Conservation (phyloP, 805 yeast species). For the Saccharomycopsis sp. region DNA sequence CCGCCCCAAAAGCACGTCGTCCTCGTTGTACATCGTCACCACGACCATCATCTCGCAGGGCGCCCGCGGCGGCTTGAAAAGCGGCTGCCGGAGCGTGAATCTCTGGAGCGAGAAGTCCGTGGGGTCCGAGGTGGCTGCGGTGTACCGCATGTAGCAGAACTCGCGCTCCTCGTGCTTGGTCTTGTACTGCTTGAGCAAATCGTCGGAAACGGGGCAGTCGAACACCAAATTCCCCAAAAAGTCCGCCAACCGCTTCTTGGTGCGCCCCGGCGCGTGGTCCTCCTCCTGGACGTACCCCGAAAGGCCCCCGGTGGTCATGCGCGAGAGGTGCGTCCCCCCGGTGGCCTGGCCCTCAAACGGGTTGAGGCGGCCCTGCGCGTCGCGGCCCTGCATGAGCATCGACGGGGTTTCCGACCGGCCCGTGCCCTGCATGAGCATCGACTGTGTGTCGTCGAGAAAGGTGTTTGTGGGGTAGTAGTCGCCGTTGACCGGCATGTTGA, state of each 20-base stretch:
- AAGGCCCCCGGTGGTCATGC: slow-evolving; percentile 16
- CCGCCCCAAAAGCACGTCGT: slow-evolving; percentile 72
- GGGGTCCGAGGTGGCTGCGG: slow-evolving; percentile 94
- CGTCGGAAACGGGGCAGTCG: slow-evolving; percentile 83
- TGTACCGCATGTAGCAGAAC: slow-evolving; percentile 84
- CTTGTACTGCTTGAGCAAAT: slow-evolving; percentile 48
- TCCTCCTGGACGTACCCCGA: slow-evolving; percentile 9
- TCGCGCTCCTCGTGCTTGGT: slow-evolving; percentile 35
- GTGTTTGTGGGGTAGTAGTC: slow-evolving; percentile 22
- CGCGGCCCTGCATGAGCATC: slow-evolving; percentile 4
- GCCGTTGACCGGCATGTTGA: slow-evolving; percentile 20
- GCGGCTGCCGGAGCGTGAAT: slow-evolving; percentile 75
- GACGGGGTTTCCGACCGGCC: slow-evolving; percentile 9
- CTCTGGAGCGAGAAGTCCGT: slow-evolving; percentile 52
- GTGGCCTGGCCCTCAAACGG: slow-evolving; percentile 21
- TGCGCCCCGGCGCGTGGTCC: slow-evolving; percentile 6
- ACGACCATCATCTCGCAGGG: slow-evolving; percentile 77
- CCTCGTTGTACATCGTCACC: slow-evolving; percentile 87
- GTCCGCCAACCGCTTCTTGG: slow-evolving; percentile 20
- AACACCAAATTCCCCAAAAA: slow-evolving; percentile 67
- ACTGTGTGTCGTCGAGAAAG: slow-evolving; percentile 14
- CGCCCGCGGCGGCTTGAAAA: slow-evolving; percentile 70
- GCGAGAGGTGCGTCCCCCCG: slow-evolving; percentile 16
- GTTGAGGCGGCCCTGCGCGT: slow-evolving; percentile 10
- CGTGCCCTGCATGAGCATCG: slow-evolving; percentile 7